Evolutionary conservation across 768 basidiomycete genomes (phyloP).

Genomic region (Cystobasidium onofrii): DNA sequence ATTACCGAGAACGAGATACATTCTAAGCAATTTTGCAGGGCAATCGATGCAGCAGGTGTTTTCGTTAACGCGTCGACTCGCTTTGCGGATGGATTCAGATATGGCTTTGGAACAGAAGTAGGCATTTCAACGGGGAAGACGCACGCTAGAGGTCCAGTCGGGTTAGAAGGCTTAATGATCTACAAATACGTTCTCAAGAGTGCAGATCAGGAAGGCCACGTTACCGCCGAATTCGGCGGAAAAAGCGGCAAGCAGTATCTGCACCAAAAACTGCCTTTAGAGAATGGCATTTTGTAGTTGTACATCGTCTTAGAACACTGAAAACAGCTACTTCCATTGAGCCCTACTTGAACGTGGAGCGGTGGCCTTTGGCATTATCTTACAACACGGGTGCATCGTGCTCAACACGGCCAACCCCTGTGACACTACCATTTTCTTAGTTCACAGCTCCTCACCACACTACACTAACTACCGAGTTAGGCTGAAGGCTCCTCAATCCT

Average conservation of each 20-base stretch:
- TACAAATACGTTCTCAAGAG: constrained; percentile 94
- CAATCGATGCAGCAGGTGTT: constrained; percentile 83
- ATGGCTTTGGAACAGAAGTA: constrained; percentile 95
- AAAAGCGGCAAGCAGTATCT: constrained; percentile 60
- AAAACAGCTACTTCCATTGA: too few species aligned
- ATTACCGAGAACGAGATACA: constrained; percentile 63
- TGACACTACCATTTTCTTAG: too few species aligned
- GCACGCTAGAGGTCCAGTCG: constrained; percentile 76
- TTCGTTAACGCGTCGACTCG: constrained; percentile 92
- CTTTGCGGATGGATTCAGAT: constrained; percentile 92
- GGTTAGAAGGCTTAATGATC: constrained; percentile 69
- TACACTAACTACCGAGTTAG: background rate
- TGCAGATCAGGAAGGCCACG: constrained; percentile 62
- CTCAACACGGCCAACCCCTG: too few species aligned
- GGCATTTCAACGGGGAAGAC: constrained; percentile 95
- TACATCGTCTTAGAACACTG: too few species aligned
- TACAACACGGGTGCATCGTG: too few species aligned
- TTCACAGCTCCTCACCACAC: too few species aligned
- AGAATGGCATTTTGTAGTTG: background rate
- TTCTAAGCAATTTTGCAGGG: constrained; percentile 68
- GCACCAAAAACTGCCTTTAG: constrained; percentile 36
- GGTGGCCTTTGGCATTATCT: too few species aligned
- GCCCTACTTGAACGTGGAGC: too few species aligned
- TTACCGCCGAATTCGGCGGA: constrained; percentile 80
- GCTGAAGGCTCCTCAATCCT: constrained; percentile 8